These are phyloP conservation scores for Primulina tabacum DNA, from an alignment of 257 asterid species.

Conservation along the genomic window DNA sequence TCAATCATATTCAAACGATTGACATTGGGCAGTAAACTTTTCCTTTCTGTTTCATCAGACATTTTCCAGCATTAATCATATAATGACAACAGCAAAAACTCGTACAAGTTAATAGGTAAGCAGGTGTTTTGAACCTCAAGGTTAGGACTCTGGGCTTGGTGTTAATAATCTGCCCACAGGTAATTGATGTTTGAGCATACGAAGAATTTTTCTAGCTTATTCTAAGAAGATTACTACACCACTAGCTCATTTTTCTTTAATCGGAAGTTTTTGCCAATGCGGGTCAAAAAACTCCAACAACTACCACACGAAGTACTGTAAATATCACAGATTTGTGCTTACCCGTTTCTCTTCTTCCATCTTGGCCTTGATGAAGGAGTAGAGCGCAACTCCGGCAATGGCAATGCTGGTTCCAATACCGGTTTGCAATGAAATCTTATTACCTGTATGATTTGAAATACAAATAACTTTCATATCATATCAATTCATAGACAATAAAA, in stretches of 20 bases:
- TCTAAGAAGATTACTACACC: too few relatives aligned
- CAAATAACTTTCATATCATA: neutral
- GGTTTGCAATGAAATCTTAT: slow-evolving; percentile 88
- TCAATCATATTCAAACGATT: neutral
- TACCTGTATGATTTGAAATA: slow-evolving; percentile 47
- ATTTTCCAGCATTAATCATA: neutral
- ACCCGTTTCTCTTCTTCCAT: slow-evolving; percentile 98
- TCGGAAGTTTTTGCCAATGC: neutral
- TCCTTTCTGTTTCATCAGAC: neutral
- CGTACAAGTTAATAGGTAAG: neutral
- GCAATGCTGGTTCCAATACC: slow-evolving; percentile 94
- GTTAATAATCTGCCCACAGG: neutral
- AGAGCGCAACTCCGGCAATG: slow-evolving; percentile 89
- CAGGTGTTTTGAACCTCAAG: neutral
- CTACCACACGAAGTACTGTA: neutral
- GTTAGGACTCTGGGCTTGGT: neutral
- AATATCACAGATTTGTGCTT: slow-evolving; percentile 27
- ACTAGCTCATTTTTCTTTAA: too few relatives aligned
- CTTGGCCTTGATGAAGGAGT: slow-evolving; percentile 94
- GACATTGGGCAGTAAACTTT: neutral
- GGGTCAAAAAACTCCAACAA: neutral
- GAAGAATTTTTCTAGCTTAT: too few relatives aligned
- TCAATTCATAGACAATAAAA: slow-evolving; percentile 1
- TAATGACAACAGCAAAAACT: too few relatives aligned
- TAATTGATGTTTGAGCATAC: neutral